phyloP scores from a whole-genome alignment of 2,329 filamentous ascomycete species.

The Paramyrothecium roridum region DNA sequence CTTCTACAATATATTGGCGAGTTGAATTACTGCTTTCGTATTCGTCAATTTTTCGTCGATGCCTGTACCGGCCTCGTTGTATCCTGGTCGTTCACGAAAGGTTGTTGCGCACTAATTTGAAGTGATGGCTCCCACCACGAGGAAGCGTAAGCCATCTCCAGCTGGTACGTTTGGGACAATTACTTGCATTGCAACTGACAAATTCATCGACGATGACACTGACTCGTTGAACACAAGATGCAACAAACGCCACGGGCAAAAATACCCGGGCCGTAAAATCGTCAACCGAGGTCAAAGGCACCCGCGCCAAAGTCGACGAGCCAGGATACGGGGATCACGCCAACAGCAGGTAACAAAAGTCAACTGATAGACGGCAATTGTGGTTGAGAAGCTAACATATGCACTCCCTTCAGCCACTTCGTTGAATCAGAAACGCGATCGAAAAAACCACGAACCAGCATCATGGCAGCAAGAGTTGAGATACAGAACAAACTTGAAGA shows the following conservation, averaged over 20 bases:
- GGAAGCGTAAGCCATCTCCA: slow-evolving; percentile 19
- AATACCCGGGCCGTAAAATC: neutral
- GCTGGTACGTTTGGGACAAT: slow-evolving; percentile 11
- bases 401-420: neutral
- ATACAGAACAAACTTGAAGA: slow-evolving; percentile 18
- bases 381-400: too few species aligned
- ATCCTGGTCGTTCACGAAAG: too few species aligned
- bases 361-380: too few species aligned
- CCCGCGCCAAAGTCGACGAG: neutral
- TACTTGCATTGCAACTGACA: too few species aligned
- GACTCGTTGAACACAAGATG: neutral
- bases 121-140: slow-evolving; percentile 20
- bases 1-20: too few species aligned
- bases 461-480: slow-evolving; percentile 13
- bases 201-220: too few species aligned
- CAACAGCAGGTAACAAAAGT: neutral
- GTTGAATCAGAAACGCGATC: neutral
- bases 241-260: neutral
- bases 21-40: too few species aligned
- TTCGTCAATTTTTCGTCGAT: too few species aligned
- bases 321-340: neutral
- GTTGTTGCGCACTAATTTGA: neutral
- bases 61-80: too few species aligned
- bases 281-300: neutral
- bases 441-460: slow-evolving; percentile 8